Evolutionary conservation across 1,139 yeast genomes (phyloP), one percentile per base, ranked within the genome.

Genomic region (Sugiyamaella pinicola): DNA sequence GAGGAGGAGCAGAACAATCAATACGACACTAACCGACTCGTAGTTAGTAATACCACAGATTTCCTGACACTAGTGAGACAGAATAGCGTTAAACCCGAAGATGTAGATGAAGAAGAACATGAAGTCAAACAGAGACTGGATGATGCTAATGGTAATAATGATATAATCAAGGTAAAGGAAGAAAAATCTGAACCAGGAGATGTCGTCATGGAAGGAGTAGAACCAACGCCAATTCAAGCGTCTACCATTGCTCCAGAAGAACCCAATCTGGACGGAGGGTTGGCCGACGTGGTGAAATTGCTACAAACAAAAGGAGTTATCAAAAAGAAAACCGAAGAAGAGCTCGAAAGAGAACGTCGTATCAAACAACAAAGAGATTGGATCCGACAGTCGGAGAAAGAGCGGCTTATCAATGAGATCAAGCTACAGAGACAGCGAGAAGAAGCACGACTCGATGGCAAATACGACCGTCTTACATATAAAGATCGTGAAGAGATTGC

Each of bases 281-380:
- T 85, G 37, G 85, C 84, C 3, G 76, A 81, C 2, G 79, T 90
- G 0, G 72, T 87, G 49, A 73, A 73, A 49, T 78, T 82, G 56
- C 71, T 86, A 13, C 74, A 77, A 55, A 70, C 79, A 2, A 74
- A 75, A 29, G 75, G 79, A n/a, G 67, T 74, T 4, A 58, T 78
- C 4, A 53, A 65, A 52, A 48, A 62, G 48, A 62, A 62, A 46
- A 55, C 68, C 21, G 61, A 58, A n/a, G 61, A 58, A 9, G 57
- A 51, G 13, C 55, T 55, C 17, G 63, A 56, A 15, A 60, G 61
- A 39, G 54, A 63, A 15, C 60, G 58, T 35, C 55, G 56, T 31
- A 61, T 61, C 45, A 59, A 57, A 24, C 57, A 60, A n/a, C 65
- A 63, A 44, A 62, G 64, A 33, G 67, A 64, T 22, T 62, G 75